These are phyloP conservation scores for Casuarina glauca DNA, from an alignment of 306 rosid genomes.

Conservation along the genomic window DNA sequence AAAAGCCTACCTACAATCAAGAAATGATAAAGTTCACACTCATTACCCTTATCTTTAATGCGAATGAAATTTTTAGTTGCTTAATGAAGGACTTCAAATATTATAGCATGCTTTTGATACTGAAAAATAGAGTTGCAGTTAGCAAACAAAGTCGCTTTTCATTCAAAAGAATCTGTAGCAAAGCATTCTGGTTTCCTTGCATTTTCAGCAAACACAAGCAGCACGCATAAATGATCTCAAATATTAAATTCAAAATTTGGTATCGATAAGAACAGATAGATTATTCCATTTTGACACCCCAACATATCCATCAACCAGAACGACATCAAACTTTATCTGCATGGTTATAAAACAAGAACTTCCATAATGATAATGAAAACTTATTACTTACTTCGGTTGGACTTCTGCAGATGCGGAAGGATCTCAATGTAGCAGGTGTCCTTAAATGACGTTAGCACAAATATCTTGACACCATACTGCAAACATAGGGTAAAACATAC, in stretches of 20 bases:
- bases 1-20: background rate
- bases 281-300: background rate
- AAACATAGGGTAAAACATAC: slow-evolving; percentile 14
- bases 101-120: background rate
- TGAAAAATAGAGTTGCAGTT: background rate
- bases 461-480: slow-evolving; percentile 95
- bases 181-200: background rate
- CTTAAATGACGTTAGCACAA: slow-evolving; percentile 87
- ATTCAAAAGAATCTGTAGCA: background rate
- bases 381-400: slow-evolving; percentile 62
- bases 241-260: background rate
- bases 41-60: background rate
- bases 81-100: background rate
- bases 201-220: background rate
- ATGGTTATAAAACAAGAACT: background rate
- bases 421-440: slow-evolving; percentile 94
- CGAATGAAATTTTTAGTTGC: background rate
- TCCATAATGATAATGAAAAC: background rate
- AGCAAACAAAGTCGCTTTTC: background rate
- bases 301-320: background rate
- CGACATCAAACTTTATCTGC: background rate
- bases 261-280: background rate
- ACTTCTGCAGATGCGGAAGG: slow-evolving; percentile 73
- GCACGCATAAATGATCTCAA: background rate
- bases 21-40: background rate